Conservation (phyloP, 176 grass and related monocot species). For the Zoysia japonica region DNA sequence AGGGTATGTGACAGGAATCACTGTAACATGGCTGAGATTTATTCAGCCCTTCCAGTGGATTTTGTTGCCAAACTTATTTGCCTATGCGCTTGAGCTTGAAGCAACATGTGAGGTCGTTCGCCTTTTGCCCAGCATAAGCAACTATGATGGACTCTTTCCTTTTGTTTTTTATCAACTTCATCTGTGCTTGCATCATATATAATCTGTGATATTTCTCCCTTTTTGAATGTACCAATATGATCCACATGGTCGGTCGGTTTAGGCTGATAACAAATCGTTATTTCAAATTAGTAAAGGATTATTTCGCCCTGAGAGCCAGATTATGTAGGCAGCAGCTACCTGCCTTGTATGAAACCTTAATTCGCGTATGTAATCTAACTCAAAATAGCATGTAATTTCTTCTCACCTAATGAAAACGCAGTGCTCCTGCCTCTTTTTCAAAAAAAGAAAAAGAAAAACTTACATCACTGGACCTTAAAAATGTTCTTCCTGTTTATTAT, state of each 20-base stretch:
- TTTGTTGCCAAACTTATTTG: conserved; percentile 22
- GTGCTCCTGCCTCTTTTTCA: no score
- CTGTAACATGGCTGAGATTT: not conserved
- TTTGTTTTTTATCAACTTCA: conserved; percentile 21
- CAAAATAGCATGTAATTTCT: no score
- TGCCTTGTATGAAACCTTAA: no score
- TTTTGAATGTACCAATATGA: conserved; percentile 8
- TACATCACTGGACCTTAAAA: conserved; percentile 10
- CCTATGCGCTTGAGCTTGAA: conserved; percentile 40
- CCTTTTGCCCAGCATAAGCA: conserved; percentile 21
- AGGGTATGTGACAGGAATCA: not conserved
- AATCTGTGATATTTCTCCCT: conserved; percentile 12
- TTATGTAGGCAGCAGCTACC: no score
- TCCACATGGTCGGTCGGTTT: conserved; percentile 4
- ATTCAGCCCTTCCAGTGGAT: conserved; percentile 16
- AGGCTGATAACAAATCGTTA: conserved; percentile 34
- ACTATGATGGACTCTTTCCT: conserved; percentile 23
- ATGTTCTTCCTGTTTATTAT: not conserved
- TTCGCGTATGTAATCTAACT: no score
- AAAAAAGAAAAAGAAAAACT: not conserved
- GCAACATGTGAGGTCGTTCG: conserved; percentile 20
- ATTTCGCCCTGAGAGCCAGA: no score
- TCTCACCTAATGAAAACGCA: no score
- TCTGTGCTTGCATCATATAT: conserved; percentile 35
- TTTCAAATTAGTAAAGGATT: not conserved